Conservation (phyloP, 192 early-diverging fungal species). For the Podila epicladia region DNA sequence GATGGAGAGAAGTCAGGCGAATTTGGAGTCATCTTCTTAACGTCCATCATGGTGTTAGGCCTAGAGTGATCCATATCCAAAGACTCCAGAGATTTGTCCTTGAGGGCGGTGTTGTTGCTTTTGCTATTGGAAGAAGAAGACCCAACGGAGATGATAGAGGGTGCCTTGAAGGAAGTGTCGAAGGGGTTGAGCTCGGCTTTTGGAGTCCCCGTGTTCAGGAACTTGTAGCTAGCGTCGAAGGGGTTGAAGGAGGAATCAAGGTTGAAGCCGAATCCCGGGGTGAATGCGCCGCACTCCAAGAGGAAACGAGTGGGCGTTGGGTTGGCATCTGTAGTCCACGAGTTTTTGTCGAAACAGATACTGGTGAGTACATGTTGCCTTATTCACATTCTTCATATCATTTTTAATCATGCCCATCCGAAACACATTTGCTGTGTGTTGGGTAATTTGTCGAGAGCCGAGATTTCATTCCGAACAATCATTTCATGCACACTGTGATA, state of each 20-base stretch:
- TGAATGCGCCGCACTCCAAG: constrained; percentile 44
- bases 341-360: background rate
- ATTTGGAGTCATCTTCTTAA: constrained; percentile 29
- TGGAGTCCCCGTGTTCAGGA: constrained; percentile 32
- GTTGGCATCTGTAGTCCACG: constrained; percentile 23
- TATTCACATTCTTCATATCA: background rate
- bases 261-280: constrained; percentile 34
- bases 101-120: background rate
- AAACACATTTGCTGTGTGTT: no score
- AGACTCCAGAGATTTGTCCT: background rate
- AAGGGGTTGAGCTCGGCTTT: constrained; percentile 40
- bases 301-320: constrained; percentile 49
- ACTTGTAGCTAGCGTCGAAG: constrained; percentile 37
- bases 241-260: constrained; percentile 34
- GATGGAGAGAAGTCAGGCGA: constrained; percentile 34
- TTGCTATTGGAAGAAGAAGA: constrained; percentile 8
- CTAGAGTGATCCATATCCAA: constrained; percentile 12
- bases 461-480: no score
- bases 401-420: background rate
- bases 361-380: background rate
- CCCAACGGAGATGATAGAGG: background rate
- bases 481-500: background rate
- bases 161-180: constrained; percentile 27
- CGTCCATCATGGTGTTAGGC: constrained; percentile 27
- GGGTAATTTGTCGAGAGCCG: no score